phyloP scores from a whole-genome alignment of 768 basidiomycete genomes.

The Kwoniella dejecticola region DNA sequence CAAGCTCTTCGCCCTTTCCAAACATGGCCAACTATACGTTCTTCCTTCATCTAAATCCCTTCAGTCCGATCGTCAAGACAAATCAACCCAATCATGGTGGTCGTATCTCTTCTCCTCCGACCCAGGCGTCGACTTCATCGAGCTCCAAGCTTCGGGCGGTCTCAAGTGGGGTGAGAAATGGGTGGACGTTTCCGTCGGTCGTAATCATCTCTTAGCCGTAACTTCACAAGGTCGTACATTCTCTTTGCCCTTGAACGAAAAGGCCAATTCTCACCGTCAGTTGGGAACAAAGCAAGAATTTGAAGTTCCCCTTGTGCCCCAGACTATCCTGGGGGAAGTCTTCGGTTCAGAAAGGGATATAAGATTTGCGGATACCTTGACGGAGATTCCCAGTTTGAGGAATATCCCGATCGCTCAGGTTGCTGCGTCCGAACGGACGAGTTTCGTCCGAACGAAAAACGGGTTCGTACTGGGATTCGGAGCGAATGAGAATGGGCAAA shows the following conservation, averaged over 20 bases:
- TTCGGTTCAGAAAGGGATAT: conserved; percentile 58
- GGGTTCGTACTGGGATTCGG: conserved; percentile 87
- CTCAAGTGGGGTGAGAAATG: conserved; percentile 74
- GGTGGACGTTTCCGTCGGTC: conserved; percentile 72
- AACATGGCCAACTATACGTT: conserved; percentile 73
- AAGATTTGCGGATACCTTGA: conserved; percentile 69
- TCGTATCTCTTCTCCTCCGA: conserved; percentile 61
- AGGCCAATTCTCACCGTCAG: conserved; percentile 79
- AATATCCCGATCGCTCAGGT: conserved; percentile 69
- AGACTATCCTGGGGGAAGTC: conserved; percentile 20
- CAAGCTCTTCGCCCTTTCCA: conserved; percentile 74
- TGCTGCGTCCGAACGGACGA: conserved; percentile 70
- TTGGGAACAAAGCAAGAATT: conserved; percentile 73
- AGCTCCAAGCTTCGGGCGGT: conserved; percentile 64
- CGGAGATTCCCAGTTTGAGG: conserved; percentile 73
- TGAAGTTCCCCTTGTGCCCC: conserved; percentile 54
- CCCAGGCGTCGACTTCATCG: conserved; percentile 61
- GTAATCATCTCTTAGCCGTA: conserved; percentile 58
- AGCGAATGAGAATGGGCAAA: conserved; percentile 84
- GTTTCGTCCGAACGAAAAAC: conserved; percentile 68
- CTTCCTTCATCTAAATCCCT: conserved; percentile 62
- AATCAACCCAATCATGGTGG: conserved; percentile 64
- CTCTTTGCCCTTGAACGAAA: conserved; percentile 70
- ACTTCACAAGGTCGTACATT: conserved; percentile 69
- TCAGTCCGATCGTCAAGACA: conserved; percentile 59